Evolutionary conservation across 2,329 filamentous ascomycete species (phyloP).

Genomic region (Endocalyx cinctus): DNA sequence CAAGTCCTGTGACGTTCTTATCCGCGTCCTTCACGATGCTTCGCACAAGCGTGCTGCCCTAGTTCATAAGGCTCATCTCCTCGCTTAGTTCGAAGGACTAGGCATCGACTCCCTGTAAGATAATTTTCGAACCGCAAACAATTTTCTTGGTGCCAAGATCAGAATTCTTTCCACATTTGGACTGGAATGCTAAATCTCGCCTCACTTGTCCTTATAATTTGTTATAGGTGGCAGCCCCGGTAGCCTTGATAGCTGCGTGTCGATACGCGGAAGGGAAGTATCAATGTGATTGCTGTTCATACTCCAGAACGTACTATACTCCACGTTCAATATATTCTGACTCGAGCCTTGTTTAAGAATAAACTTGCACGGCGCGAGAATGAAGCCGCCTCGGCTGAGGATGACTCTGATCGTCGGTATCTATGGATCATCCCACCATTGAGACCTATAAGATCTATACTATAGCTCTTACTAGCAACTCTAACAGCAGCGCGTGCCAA

Average conservation of each 20-base stretch:
- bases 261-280: conserved; percentile 64
- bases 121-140: conserved; percentile 63
- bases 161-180: conserved; percentile 81
- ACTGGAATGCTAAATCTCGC: conserved; percentile 60
- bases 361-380: conserved; percentile 70
- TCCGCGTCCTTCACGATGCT: conserved; percentile 51
- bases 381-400: conserved; percentile 67
- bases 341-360: conserved; percentile 76
- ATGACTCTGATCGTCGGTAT: conserved; percentile 79
- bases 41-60: conserved; percentile 79
- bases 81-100: conserved; percentile 73
- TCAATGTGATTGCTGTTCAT: conserved; percentile 76
- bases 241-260: conserved; percentile 65
- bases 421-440: conserved; percentile 81
- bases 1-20: conserved; percentile 60
- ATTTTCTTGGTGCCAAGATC: conserved; percentile 79
- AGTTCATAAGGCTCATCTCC: conserved; percentile 90
- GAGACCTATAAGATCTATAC: conserved; percentile 77
- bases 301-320: conserved; percentile 68
- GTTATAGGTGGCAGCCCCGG: conserved; percentile 63
- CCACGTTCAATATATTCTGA: conserved; percentile 74
- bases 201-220: conserved; percentile 63
- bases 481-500: conserved; percentile 45
- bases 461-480: conserved; percentile 77
- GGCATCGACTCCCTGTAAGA: conserved; percentile 80